phyloP scores from a whole-genome alignment of 2,329 filamentous ascomycete species.

The Scedosporium minutisporum region DNA sequence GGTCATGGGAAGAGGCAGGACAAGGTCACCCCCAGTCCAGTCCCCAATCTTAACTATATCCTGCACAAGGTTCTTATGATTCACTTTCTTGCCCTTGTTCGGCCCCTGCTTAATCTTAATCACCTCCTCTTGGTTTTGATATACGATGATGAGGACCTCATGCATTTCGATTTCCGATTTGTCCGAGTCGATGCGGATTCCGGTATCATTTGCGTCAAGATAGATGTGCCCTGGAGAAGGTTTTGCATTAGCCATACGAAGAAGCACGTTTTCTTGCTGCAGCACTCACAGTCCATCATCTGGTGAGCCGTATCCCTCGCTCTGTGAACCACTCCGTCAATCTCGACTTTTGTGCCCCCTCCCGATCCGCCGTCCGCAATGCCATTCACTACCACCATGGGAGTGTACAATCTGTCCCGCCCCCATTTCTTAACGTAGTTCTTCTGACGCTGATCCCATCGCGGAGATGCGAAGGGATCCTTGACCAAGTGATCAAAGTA shows the following conservation, averaged over 20 bases:
- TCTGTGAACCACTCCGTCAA: too few relatives aligned
- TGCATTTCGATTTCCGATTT: slow-evolving; percentile 10
- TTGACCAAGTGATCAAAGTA: slow-evolving; percentile 23
- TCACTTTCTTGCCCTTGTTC: slow-evolving; percentile 25
- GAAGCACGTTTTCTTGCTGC: too few relatives aligned
- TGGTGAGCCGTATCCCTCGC: too few relatives aligned
- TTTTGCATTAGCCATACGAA: too few relatives aligned
- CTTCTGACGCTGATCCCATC: slow-evolving; percentile 23
- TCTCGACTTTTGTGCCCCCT: slow-evolving; percentile 13
- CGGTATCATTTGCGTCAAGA: slow-evolving; percentile 14
- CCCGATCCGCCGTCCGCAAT: slow-evolving; percentile 15
- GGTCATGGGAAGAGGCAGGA: slow-evolving; percentile 14
- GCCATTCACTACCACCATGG: slow-evolving; percentile 21
- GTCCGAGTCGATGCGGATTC: slow-evolving; percentile 15
- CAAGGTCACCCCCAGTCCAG: slow-evolving; percentile 22
- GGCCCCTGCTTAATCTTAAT: slow-evolving; percentile 22
- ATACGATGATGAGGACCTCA: slow-evolving; percentile 16
- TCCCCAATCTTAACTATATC: slow-evolving; percentile 23
- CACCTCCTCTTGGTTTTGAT: slow-evolving; percentile 16
- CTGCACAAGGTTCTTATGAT: slow-evolving; percentile 21
- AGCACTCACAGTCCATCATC: too few relatives aligned
- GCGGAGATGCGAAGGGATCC: slow-evolving; percentile 18
- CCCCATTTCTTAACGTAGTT: slow-evolving; percentile 22
- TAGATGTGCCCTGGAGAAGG: slow-evolving; percentile 12
- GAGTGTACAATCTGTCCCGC: slow-evolving; percentile 21